Conservation (phyloP, 1,284 basidiomycete species). For the Microbotryomycetes sp. region DNA sequence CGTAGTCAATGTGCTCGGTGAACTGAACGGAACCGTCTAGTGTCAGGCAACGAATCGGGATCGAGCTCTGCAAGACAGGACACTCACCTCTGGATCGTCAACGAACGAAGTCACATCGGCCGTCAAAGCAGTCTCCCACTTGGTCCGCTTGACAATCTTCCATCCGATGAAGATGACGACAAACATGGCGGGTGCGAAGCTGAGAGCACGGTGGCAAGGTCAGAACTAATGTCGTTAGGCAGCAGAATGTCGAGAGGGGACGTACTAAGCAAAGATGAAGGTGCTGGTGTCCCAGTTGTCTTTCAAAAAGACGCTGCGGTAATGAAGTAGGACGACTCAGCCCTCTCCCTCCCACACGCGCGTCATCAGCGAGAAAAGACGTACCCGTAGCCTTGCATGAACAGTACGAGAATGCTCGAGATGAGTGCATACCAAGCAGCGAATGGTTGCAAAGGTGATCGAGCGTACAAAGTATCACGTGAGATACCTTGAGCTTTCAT, state of each 20-base stretch:
- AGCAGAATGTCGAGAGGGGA: background rate
- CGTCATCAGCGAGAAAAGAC: too few relatives aligned
- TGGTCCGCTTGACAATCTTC: conserved; percentile 33
- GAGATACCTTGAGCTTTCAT: conserved; percentile 28
- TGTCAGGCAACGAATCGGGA: too few relatives aligned
- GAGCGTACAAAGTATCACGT: conserved; percentile 3
- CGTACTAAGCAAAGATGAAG: conserved; percentile 25
- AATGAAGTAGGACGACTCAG: too few relatives aligned
- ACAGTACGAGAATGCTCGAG: conserved; percentile 24
- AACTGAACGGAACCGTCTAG: too few relatives aligned
- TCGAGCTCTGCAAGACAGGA: too few relatives aligned
- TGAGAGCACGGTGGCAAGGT: background rate
- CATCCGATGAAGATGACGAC: conserved; percentile 36
- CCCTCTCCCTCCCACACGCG: too few relatives aligned
- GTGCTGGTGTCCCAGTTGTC: conserved; percentile 13
- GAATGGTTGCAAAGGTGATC: conserved; percentile 21
- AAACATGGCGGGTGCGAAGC: conserved; percentile 33
- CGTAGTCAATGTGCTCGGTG: too few relatives aligned
- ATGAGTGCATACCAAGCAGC: conserved; percentile 23
- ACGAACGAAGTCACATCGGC: conserved; percentile 19
- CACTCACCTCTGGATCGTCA: conserved; percentile 12
- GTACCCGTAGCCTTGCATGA: conserved; percentile 30
- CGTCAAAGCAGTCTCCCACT: conserved; percentile 8
- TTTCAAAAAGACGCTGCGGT: conserved; percentile 20
- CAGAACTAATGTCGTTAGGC: background rate